Evolutionary conservation across 176 grass and related monocot species (phyloP).

Genomic region (Puya raimondii): DNA sequence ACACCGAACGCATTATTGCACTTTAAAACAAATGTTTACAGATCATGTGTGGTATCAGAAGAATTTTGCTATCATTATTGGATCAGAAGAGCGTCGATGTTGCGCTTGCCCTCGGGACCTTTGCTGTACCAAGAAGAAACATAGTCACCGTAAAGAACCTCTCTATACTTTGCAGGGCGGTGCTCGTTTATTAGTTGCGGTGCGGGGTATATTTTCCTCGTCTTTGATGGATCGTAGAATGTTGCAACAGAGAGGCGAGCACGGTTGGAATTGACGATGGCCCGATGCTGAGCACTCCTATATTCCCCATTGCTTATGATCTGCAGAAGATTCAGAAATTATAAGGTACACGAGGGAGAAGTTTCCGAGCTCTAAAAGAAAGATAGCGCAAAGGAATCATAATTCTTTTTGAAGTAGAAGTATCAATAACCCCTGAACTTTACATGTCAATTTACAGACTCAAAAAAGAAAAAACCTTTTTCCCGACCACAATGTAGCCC

Average conservation of each 20-base stretch:
- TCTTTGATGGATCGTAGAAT: conserved; percentile 81
- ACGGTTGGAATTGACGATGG: conserved; percentile 49
- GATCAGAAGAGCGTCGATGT: conserved; percentile 70
- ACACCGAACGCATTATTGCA: no score
- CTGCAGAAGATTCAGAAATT: conserved; percentile 25
- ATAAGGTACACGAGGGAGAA: conserved; percentile 2
- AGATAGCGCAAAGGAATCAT: no score
- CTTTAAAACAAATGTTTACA: no score
- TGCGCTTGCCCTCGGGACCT: conserved; percentile 86
- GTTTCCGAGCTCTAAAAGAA: not conserved
- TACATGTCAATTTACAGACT: no score
- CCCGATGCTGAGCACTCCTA: conserved; percentile 73
- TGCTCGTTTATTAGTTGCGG: conserved; percentile 41
- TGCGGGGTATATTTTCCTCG: conserved; percentile 55
- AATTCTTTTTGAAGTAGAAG: no score
- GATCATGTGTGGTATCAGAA: no score
- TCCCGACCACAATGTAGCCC: no score
- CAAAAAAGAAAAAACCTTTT: not conserved
- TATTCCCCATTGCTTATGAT: conserved; percentile 81
- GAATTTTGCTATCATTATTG: no score
- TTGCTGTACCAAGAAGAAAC: conserved; percentile 89
- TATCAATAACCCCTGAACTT: no score
- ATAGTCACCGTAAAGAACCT: conserved; percentile 85
- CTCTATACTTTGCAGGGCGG: conserved; percentile 43
- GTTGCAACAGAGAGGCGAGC: conserved; percentile 80